These are phyloP conservation scores for Xerocomus amazonicus DNA, from an alignment of 1,284 basidiomycete species.

Conservation along the genomic window DNA sequence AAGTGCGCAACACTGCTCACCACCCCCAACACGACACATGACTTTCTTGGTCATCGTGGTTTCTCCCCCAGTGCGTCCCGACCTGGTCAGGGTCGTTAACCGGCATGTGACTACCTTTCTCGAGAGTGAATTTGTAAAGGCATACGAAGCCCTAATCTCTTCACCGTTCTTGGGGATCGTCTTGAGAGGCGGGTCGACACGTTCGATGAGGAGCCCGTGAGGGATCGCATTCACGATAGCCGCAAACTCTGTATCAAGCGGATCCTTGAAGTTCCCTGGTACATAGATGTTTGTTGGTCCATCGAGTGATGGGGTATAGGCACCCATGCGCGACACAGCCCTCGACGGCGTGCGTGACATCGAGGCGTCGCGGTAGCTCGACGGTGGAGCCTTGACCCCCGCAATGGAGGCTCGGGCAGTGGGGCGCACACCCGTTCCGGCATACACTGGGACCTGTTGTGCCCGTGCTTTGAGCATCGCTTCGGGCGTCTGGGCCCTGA, in stretches of 20 bases:
- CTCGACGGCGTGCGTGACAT: slow-evolving; percentile 57
- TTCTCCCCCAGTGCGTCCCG: slow-evolving; percentile 46
- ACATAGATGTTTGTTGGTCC: slow-evolving; percentile 60
- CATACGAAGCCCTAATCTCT: slow-evolving; percentile 80
- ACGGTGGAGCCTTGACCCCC: slow-evolving; percentile 56
- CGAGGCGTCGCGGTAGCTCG: slow-evolving; percentile 65
- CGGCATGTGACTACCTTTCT: slow-evolving; percentile 76
- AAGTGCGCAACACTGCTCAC: slow-evolving; percentile 39
- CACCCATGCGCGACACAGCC: slow-evolving; percentile 60
- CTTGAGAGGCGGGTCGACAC: slow-evolving; percentile 73
- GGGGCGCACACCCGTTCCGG: slow-evolving; percentile 38
- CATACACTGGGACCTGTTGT: slow-evolving; percentile 53
- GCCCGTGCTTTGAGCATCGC: slow-evolving; percentile 52
- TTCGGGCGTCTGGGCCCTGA: slow-evolving; percentile 70
- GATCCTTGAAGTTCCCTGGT: slow-evolving; percentile 69
- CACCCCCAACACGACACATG: slow-evolving; percentile 82
- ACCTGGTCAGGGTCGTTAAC: slow-evolving; percentile 70
- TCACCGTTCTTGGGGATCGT: slow-evolving; percentile 66
- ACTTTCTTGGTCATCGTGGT: slow-evolving; percentile 68
- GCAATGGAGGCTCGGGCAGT: slow-evolving; percentile 40
- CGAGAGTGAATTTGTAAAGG: slow-evolving; percentile 67
- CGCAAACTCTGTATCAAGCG: slow-evolving; percentile 79
- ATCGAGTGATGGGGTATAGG: slow-evolving; percentile 55
- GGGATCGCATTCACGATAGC: slow-evolving; percentile 70
- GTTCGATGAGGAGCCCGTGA: slow-evolving; percentile 72